phyloP scores from a whole-genome alignment of 2,329 filamentous ascomycete species.

The Diplodia seriata region DNA sequence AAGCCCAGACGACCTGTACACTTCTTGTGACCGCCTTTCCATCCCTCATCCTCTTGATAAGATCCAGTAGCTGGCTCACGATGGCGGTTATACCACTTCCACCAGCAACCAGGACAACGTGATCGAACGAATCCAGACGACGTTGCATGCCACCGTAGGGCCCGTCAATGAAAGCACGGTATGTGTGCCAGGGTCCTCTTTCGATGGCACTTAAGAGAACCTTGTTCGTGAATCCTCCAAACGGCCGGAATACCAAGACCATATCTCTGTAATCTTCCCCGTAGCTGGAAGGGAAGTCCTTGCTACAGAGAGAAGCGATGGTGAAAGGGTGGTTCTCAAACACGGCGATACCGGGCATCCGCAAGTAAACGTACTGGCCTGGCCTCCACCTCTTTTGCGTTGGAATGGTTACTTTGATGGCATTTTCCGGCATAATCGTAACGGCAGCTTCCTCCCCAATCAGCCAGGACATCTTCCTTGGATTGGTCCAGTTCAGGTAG shows the following conservation, averaged over 20 bases:
- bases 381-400: conserved; percentile 93
- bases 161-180: conserved; percentile 89
- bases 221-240: conserved; percentile 85
- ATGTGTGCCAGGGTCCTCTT: conserved; percentile 89
- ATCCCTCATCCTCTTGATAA: conserved; percentile 97
- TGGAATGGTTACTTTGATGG: conserved; percentile 93
- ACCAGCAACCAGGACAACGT: conserved; percentile 89
- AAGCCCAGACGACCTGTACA: conserved; percentile 90
- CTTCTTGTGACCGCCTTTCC: conserved; percentile 91
- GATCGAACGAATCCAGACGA: conserved; percentile 89
- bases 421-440: conserved; percentile 87
- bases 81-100: conserved; percentile 94
- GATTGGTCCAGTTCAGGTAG: conserved; percentile 89
- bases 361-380: conserved; percentile 92
- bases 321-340: conserved; percentile 97
- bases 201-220: conserved; percentile 83
- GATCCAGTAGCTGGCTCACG: conserved; percentile 85
- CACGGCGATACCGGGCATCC: conserved; percentile 89
- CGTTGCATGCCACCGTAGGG: conserved; percentile 95
- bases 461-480: conserved; percentile 78
- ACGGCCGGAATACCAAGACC: conserved; percentile 89
- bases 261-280: conserved; percentile 88
- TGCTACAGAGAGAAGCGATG: conserved; percentile 88
- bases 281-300: conserved; percentile 91
- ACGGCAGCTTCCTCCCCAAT: conserved; percentile 92